Evolutionary conservation across 2,329 filamentous ascomycete species (phyloP).

Genomic region (Fusarium bulbicola): DNA sequence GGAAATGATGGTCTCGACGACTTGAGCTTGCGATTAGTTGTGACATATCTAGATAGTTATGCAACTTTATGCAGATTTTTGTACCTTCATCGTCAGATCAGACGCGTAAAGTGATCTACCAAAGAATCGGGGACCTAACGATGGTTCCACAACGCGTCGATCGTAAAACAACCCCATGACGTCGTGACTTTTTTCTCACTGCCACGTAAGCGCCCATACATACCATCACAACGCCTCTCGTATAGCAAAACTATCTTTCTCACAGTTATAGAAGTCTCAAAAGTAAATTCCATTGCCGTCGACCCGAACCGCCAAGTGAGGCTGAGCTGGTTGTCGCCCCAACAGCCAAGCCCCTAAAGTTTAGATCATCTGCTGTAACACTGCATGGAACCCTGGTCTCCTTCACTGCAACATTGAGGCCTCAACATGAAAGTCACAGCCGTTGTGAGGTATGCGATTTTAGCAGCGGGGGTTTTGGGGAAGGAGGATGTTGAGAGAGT

Average conservation of each 20-base stretch:
- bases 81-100: not conserved
- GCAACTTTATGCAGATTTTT: no score
- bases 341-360: constrained; percentile 11
- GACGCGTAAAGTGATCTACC: not conserved
- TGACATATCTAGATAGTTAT: not conserved
- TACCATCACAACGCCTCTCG: not conserved
- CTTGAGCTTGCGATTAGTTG: no score
- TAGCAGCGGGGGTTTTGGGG: rapidly evolving
- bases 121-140: not conserved
- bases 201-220: constrained; percentile 16
- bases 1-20: not conserved
- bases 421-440: constrained; percentile 2
- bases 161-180: constrained; percentile 10
- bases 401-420: not conserved
- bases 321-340: constrained; percentile 15
- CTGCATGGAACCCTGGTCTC: not conserved
- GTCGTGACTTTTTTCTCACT: not conserved
- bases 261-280: not conserved
- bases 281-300: not conserved
- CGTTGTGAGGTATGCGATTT: not conserved
- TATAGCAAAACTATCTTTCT: not conserved
- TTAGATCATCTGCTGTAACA: not conserved
- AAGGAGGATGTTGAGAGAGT: not conserved
- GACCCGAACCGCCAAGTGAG: not conserved
- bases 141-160: not conserved